Base-by-base conservation (phyloP, 306 rosid species). In the Cucumis hystrix region DNA sequence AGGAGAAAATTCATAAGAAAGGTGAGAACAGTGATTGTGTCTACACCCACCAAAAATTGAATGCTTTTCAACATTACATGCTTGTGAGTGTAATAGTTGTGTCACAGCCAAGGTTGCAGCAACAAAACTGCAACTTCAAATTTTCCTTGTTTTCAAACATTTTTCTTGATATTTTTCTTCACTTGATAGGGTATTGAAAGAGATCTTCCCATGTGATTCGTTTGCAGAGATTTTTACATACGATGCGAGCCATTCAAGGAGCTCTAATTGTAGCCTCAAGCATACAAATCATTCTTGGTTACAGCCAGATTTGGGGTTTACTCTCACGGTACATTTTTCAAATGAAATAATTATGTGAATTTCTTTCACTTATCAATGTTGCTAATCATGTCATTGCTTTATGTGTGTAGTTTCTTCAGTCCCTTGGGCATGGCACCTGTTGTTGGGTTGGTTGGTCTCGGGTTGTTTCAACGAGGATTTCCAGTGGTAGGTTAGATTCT, bases 341-440 rank as follows among this genome's bases (percentile, higher is more conserved):
- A 58, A 76, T 25, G 79, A 21, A 25, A 21, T 5, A 77, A 61
- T 8, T 2, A 57, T 18, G 21, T 39, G 20, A 57, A 56, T 37
- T 13, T 72, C 16, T 72, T 9, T 73, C 61, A 33, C 47, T 51
- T 10, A 12, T 52, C 77, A 17, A 15, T 30, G 77, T 52, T 17
- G 62, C 30, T 73, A 6, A 51, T 73, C 62, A 17, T 30, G 14
- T 73, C 41, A 10, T 52, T 52, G 81, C 57, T 70, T 82, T 79
- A 41, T 70, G 77, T 70, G 79, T 87, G 56, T 89, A 95, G 98
- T 70, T 95, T 95, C 84, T 95, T 95, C 87, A 95, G 98, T 83
- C 98, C 98, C 74, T 94, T 95, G 79, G 97, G 98, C 62, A 90
- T 95, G 96, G 97, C 96, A 78, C 98, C 98, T 51, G 98, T 95